phyloP scores from a whole-genome alignment of 768 basidiomycete species.

The Cubamyces sp. region DNA sequence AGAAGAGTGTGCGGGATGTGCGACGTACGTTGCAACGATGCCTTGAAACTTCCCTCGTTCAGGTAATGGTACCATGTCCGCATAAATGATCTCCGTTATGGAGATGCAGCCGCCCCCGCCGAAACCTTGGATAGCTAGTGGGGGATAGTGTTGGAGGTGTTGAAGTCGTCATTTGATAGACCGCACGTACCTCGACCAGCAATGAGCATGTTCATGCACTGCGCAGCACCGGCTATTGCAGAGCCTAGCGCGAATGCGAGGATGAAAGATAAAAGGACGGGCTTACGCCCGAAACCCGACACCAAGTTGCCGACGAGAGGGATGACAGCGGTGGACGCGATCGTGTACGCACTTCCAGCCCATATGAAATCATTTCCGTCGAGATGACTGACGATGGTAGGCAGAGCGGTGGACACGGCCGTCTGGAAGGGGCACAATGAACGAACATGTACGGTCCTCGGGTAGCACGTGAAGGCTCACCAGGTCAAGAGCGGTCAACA shows the following conservation, averaged over 20 bases:
- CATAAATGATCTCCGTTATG: constrained; percentile 30
- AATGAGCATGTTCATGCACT: constrained; percentile 46
- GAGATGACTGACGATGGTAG: constrained; percentile 26
- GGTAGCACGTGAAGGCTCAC: not conserved
- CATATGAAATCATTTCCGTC: constrained; percentile 30
- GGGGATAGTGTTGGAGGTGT: not conserved
- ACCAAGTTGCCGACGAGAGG: constrained; percentile 39
- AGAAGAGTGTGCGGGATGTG: not conserved
- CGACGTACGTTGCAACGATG: constrained; percentile 9
- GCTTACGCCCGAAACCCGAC: constrained; percentile 40
- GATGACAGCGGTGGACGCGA: constrained; percentile 40
- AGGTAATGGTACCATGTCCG: constrained; percentile 31
- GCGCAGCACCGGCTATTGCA: constrained; percentile 44
- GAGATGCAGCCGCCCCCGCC: constrained; percentile 29
- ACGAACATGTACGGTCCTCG: not conserved
- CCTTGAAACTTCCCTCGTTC: constrained; percentile 39
- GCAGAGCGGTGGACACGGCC: constrained; percentile 30
- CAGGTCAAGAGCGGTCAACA: constrained; percentile 21
- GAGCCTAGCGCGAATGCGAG: constrained; percentile 43
- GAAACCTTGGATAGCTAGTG: constrained; percentile 30
- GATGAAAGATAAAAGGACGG: constrained; percentile 36
- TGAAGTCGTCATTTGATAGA: too few relatives aligned
- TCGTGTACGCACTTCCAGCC: constrained; percentile 38
- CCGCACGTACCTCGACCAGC: constrained; percentile 35
- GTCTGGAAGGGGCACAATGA: not conserved